Conservation (phyloP, 768 basidiomycete genomes). For the Amanita muscaria region DNA sequence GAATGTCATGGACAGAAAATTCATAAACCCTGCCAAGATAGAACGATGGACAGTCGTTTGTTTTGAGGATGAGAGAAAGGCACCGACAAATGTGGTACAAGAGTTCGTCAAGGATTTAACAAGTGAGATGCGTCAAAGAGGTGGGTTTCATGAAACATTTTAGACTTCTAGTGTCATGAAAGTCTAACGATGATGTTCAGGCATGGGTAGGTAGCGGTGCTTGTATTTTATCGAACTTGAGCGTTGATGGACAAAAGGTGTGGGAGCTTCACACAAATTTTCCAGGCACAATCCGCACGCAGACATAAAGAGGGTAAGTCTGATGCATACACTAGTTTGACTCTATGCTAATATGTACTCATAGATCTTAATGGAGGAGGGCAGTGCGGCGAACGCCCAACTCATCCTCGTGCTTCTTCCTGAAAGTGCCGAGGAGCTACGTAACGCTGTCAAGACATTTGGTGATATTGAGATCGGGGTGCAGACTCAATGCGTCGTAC, state of each 20-base stretch:
- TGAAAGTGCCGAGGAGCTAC: conserved; percentile 33
- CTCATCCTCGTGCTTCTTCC: conserved; percentile 53
- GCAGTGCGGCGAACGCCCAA: not conserved
- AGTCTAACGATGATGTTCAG: no score
- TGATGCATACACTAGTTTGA: not conserved
- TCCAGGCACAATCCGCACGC: no score
- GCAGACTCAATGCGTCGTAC: conserved; percentile 5
- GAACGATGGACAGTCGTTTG: conserved; percentile 1
- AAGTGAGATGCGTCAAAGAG: not conserved
- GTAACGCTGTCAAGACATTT: conserved; percentile 43
- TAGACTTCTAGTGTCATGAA: no score
- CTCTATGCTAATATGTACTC: no score
- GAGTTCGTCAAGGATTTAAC: not conserved
- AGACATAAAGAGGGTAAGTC: no score
- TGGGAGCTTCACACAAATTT: no score
- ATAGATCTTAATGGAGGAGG: conserved; percentile 5
- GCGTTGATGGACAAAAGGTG: no score
- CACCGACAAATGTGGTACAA: not conserved
- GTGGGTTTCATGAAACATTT: no score
- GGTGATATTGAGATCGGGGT: conserved; percentile 35
- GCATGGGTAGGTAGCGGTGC: no score
- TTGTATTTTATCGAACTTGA: no score
- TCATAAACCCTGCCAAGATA: not conserved
- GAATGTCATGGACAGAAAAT: conserved; percentile 1
- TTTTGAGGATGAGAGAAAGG: conserved; percentile 1